Percentiles rank a stretch among this genome's conserved stretches.
Evolutionary conservation across 495 filamentous ascomycete genomes (phyloP).

Genomic region (Aspergillus sclerotiicarbonarius): DNA sequence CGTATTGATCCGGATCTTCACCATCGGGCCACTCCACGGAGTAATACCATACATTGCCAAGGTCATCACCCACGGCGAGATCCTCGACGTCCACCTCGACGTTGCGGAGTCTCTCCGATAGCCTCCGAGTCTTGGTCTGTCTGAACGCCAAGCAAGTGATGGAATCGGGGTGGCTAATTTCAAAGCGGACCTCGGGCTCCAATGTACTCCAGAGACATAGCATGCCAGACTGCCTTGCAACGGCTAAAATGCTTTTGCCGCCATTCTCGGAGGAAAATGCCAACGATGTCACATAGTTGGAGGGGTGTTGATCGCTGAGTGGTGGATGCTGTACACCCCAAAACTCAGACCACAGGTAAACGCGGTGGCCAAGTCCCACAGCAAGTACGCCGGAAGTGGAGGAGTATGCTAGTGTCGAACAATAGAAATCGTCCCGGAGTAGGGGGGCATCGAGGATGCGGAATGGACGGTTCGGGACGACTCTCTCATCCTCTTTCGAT

Average conservation of each 20-base stretch:
- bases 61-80: conserved; percentile 83
- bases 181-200: conserved; percentile 65
- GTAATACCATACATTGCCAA: conserved; percentile 86
- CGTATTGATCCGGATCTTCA: conserved; percentile 41
- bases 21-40: conserved; percentile 77
- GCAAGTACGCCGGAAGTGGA: conserved; percentile 70
- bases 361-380: conserved; percentile 74
- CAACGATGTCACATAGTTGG: conserved; percentile 73
- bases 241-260: conserved; percentile 75
- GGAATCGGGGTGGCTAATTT: conserved; percentile 63
- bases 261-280: conserved; percentile 84
- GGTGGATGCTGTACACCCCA: conserved; percentile 51
- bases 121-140: conserved; percentile 41
- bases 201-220: conserved; percentile 60
- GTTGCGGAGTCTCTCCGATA: conserved; percentile 36
- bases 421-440: conserved; percentile 93
- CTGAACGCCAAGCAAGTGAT: conserved; percentile 77
- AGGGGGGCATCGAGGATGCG: conserved; percentile 87
- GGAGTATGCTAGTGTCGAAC: conserved; percentile 85
- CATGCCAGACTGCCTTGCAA: conserved; percentile 71
- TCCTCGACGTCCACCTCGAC: conserved; percentile 59
- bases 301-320: conserved; percentile 36
- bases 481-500: conserved; percentile 14
- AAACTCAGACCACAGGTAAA: conserved; percentile 88
- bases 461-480: conserved; percentile 71